A percentile compares a stretch with the other conserved stretches of the same genome.
These are phyloP conservation scores for Phyllostachys edulis DNA, from an alignment of 176 grass and related monocot genomes.

Conservation along the genomic window DNA sequence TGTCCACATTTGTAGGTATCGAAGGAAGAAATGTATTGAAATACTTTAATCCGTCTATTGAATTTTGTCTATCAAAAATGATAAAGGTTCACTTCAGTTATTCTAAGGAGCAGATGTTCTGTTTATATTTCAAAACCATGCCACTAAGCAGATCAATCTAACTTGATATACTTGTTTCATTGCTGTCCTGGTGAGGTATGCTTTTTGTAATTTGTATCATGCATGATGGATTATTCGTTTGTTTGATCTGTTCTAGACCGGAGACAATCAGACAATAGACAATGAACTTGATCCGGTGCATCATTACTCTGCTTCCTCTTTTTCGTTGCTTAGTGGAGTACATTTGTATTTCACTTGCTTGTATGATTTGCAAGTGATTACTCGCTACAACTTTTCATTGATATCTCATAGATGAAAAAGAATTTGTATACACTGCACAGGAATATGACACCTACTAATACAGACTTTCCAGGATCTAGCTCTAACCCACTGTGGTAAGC, in stretches of 20 bases:
- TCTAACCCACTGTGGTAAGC: neutral
- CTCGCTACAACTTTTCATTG: neutral
- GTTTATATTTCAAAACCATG: neutral
- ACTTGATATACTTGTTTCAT: neutral
- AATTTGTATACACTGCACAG: neutral
- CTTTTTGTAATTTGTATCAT: neutral
- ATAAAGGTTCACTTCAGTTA: neutral
- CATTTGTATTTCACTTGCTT: neutral
- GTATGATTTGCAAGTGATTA: neutral
- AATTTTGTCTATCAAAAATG: slow-evolving; percentile 1
- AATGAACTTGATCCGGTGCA: neutral
- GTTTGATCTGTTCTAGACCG: neutral
- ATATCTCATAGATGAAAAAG: neutral
- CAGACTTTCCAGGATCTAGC: neutral
- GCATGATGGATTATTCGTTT: neutral
- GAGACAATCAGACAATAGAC: neutral
- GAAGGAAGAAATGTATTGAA: neutral
- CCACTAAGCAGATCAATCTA: neutral
- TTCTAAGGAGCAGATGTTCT: neutral
- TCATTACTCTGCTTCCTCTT: neutral
- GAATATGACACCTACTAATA: neutral
- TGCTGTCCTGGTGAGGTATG: neutral
- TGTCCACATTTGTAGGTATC: neutral
- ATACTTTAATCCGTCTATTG: neutral
- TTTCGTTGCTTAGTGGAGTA: neutral